Evolutionary conservation across 2,329 filamentous ascomycete genomes (phyloP), one percentile per base, ranked within the genome.

Genomic region (Penicillium crustosum): DNA sequence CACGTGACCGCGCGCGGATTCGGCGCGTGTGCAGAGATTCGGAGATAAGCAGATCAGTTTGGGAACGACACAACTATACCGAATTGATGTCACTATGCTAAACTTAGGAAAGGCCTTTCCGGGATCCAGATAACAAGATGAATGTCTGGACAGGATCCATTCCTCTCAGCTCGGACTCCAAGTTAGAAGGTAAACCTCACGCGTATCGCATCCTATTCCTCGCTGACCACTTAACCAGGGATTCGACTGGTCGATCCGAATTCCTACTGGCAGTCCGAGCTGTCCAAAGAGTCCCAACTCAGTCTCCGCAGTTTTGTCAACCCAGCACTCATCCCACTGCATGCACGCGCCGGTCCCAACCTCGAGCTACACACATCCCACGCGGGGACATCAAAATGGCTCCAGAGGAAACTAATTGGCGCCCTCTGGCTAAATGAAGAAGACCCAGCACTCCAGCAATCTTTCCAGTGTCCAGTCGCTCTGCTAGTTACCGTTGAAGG

Each of bases 101-200:
- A 62, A 58, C 50, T 57, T 57, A 61, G 64, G 61, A 62, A 45
- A 48, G 17, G 9, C 0, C 31, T 12, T 36, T 44, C 19, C 23
- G 35, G 23, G 41, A n/a, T 56, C 35, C 23, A 48, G 47, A n/a
- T 31, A 50, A 49, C 27, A 69, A 64, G 38, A 77, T 77, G 74
- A 70, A 74, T 58, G 55, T 75, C 51, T 77, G 74, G 74, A 70
- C 73, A 35, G 74, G 74, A 19, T 58, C 66, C n/a, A 69, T 77
- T 58, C 49, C 55, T 31, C 61, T 71, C 19, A 61, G 68, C 56
- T 58, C 59, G 54, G 67, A 65, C 43, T 63, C 63, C 25, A 65
- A 61, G 42, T 66, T 75, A 48, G 68, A 69, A 68, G 73, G 73
- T 70, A 68, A 65, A 50, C 17, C 39, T 27, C 17, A 58, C 53